A percentile compares a stretch with the other conserved stretches of the same genome.
These are phyloP conservation scores for Colletotrichum simmondsii DNA, from an alignment of 2,329 filamentous ascomycete genomes.

Conservation along the genomic window DNA sequence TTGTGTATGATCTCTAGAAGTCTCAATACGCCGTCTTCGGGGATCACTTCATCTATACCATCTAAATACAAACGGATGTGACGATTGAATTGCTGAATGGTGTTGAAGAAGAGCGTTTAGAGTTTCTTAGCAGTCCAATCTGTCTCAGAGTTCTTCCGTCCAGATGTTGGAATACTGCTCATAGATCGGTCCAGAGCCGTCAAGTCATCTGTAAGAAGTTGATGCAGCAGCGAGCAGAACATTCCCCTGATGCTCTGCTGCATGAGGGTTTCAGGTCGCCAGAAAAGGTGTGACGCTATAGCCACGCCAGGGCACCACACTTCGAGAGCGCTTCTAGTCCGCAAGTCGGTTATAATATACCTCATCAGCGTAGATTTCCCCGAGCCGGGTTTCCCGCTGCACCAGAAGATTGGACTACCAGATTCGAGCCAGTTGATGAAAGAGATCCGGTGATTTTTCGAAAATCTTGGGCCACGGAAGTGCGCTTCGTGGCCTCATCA, in stretches of 20 bases:
- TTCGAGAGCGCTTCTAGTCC: neutral
- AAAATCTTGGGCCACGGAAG: neutral
- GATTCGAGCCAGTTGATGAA: neutral
- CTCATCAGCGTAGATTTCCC: neutral
- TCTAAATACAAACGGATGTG: neutral
- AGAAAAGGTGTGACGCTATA: neutral
- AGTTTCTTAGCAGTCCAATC: neutral
- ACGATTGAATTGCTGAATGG: neutral
- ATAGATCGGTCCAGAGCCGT: neutral
- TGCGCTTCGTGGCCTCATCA: too few species aligned
- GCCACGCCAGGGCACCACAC: neutral
- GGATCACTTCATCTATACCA: neutral
- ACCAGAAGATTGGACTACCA: neutral
- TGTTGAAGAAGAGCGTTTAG: neutral
- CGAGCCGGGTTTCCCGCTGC: neutral
- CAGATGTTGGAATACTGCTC: neutral
- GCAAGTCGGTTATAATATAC: neutral
- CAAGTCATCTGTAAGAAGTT: neutral
- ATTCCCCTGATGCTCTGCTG: slow-evolving; percentile 1
- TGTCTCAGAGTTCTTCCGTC: neutral
- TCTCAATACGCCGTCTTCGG: neutral
- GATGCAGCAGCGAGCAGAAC: neutral
- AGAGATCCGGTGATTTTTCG: neutral
- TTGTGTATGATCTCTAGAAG: neutral
- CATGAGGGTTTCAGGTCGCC: neutral